A percentile compares a stretch with the other conserved stretches of the same genome.
Evolutionary conservation across 768 basidiomycete species (phyloP).

Genomic region (Podaxis rugospora): DNA sequence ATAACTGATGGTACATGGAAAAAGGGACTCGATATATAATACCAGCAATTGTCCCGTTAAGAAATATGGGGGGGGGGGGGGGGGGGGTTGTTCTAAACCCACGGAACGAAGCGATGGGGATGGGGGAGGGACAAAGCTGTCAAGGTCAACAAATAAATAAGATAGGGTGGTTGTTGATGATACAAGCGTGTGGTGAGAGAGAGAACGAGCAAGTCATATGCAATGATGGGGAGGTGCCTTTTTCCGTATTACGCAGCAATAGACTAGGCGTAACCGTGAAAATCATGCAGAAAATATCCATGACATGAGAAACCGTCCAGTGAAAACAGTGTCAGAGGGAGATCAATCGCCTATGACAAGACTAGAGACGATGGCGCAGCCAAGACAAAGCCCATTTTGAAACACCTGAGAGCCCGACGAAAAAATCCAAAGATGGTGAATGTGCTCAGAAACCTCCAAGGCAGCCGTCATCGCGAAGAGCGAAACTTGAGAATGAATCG

Average conservation of each 20-base stretch:
- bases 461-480: constrained; percentile 33
- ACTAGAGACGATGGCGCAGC: neutral
- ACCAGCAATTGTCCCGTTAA: neutral
- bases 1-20: neutral
- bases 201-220: constrained; percentile 1
- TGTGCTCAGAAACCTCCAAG: constrained; percentile 36
- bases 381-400: neutral
- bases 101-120: neutral
- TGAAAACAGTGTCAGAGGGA: neutral
- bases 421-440: neutral
- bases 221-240: constrained; percentile 3
- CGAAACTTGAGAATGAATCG: constrained; percentile 19
- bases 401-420: neutral
- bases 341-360: neutral
- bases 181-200: neutral
- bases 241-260: constrained; percentile 5
- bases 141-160: neutral
- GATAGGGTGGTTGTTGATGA: neutral
- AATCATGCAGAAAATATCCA: neutral
- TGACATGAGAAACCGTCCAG: constrained; percentile 5
- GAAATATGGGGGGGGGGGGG: neutral
- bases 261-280: constrained; percentile 6
- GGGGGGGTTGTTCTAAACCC: too few species aligned
- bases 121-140: neutral
- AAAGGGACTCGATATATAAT: neutral